Evolutionary conservation across 2,329 filamentous ascomycete species (phyloP), one percentile per base, ranked within the genome.

Genomic region (Colletotrichum scovillei): DNA sequence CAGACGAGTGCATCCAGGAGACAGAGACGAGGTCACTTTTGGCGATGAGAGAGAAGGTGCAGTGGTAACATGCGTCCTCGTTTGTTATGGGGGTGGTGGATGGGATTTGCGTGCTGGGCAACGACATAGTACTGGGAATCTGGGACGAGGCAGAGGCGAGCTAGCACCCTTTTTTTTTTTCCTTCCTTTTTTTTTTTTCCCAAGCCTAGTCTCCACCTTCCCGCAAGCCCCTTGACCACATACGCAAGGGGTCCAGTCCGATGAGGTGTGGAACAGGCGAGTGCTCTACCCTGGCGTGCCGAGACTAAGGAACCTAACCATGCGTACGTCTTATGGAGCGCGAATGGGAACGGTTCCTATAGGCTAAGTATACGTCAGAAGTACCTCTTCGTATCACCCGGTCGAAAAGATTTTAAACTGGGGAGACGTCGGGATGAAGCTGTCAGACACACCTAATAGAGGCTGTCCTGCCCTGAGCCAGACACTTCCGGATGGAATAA

Each of bases 121-220:
- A 72, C 64, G 22, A 67, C n/a, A 55, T 26, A 28, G 28, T 22
- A 42, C 30, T 30, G 9, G 9, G 30, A 30, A 9, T 30, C 46
- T 28, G 38, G 58, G 56, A 55, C 42, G 28, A 8, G 49, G n/a
- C 26, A 66, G 38, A 30, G 30, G 30, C 30, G 30, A 56, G 52
- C 30, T 60, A n/a, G 38, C 67, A 56, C 38, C 62, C 62, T 24
- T 60, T 60, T 67, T 58, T 56, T 42, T 59, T 53, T 55, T 65
- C 28, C 35, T 38, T 24, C 19, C 26, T 16, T 1, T 19, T 14
- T 35, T 42, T 60, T 67, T 42, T 19, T 46, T 46, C 7, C 42
- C 7, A n/a, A 16, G 19, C 19, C 11, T n/a, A 46, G 16, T 46
- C 42, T 49, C 8, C 26, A 59, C 19, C 19, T 12, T 24, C 14